These are phyloP conservation scores for Pittosporum tobira DNA, from an alignment of 129 eudicot genomes.

Conservation along the genomic window DNA sequence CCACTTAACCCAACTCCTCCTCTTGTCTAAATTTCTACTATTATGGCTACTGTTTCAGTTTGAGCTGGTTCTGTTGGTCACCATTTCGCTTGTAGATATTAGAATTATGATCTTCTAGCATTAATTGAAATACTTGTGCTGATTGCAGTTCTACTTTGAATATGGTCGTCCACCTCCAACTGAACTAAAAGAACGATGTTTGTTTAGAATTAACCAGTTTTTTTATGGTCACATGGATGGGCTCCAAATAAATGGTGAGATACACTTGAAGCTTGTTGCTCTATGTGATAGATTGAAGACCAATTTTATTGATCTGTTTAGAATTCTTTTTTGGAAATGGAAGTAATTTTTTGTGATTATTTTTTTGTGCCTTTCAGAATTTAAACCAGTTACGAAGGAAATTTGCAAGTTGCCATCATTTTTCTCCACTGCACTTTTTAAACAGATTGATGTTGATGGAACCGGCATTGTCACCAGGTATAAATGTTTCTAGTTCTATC, in stretches of 20 bases:
- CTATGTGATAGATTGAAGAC: slow-evolving; percentile 6
- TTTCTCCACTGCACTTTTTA: slow-evolving; percentile 73
- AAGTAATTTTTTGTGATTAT: slow-evolving; percentile 7
- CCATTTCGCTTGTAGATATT: slow-evolving; percentile 4
- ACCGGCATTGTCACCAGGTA: slow-evolving; percentile 84
- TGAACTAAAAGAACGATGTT: slow-evolving; percentile 72
- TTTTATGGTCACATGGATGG: slow-evolving; percentile 83
- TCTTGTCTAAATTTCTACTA: too few species aligned
- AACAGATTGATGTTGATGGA: slow-evolving; percentile 51
- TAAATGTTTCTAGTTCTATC: neutral
- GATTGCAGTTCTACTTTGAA: slow-evolving; percentile 72
- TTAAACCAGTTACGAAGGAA: slow-evolving; percentile 81
- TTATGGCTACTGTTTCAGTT: too few species aligned
- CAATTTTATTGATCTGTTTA: neutral
- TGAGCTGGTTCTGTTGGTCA: neutral
- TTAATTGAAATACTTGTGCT: slow-evolving; percentile 13
- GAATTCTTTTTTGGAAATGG: neutral
- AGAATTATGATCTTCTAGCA: slow-evolving; percentile 3
- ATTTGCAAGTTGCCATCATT: slow-evolving; percentile 86
- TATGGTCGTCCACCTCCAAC: slow-evolving; percentile 87
- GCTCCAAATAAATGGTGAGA: slow-evolving; percentile 69
- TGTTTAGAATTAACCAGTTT: slow-evolving; percentile 67
- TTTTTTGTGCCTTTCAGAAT: slow-evolving; percentile 38
- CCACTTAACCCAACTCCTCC: too few species aligned
- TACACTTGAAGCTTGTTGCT: neutral